A percentile compares a stretch with the other conserved stretches of the same genome.
Conservation (phyloP, 768 basidiomycete species). For the Lactarius vividus region DNA sequence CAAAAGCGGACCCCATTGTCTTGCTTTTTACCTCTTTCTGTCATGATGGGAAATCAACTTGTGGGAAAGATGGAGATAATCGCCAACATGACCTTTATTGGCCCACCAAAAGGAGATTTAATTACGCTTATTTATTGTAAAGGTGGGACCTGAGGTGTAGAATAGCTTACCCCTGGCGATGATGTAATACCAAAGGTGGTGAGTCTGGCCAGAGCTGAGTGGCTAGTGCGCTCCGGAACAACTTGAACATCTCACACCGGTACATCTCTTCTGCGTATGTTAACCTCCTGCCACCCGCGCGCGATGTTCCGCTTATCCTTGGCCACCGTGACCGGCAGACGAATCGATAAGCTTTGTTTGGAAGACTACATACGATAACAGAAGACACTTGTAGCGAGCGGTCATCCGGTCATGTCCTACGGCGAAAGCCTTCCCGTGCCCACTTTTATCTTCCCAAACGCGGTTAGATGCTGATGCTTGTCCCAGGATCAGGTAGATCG, state of each 20-base stretch:
- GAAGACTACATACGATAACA: constrained; percentile 11
- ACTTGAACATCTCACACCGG: background rate
- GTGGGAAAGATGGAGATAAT: background rate
- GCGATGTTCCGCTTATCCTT: constrained; percentile 17
- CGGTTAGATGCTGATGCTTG: background rate
- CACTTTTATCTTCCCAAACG: constrained; percentile 6
- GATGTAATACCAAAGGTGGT: constrained; percentile 5
- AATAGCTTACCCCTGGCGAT: constrained; percentile 5
- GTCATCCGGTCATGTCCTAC: constrained; percentile 24
- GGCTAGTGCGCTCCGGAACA: background rate
- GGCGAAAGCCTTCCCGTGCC: constrained; percentile 29
- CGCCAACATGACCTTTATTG: background rate
- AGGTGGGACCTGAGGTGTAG: background rate
- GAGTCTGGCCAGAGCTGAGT: constrained; percentile 1
- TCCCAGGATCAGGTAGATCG: constrained; percentile 27
- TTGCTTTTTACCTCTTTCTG: background rate
- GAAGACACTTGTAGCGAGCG: background rate
- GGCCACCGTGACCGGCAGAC: background rate
- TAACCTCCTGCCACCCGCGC: background rate
- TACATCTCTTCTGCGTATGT: constrained; percentile 13
- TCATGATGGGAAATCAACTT: background rate
- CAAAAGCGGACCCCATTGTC: background rate
- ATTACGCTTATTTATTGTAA: background rate
- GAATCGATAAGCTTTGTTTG: constrained; percentile 5
- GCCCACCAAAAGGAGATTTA: background rate